Evolutionary conservation across 1,139 yeast genomes (phyloP).

Genomic region (Lodderomyces parapsilosis): DNA sequence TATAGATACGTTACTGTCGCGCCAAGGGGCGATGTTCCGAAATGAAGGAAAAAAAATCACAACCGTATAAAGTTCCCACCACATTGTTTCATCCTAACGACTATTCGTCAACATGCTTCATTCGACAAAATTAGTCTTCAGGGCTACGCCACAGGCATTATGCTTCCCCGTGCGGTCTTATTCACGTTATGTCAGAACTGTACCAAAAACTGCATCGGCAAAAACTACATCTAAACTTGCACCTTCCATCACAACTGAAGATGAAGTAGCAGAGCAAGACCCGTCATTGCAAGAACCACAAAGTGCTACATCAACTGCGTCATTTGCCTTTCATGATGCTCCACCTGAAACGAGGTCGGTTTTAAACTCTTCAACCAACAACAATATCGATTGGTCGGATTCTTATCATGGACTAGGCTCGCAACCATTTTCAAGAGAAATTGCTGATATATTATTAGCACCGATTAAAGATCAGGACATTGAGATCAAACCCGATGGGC

Average conservation of each 20-base stretch:
- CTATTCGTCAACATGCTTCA: slow-evolving; percentile 4
- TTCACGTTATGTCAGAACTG: slow-evolving; percentile 6
- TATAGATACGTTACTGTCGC: no score
- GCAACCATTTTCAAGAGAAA: slow-evolving; percentile 63
- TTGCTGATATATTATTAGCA: slow-evolving; percentile 58
- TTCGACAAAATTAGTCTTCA: slow-evolving; percentile 1
- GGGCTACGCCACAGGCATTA: slow-evolving; percentile 2
- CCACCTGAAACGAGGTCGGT: slow-evolving; percentile 9
- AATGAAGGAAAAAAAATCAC: background rate
- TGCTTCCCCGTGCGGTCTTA: slow-evolving; percentile 3
- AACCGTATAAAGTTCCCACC: background rate
- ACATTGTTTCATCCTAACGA: background rate
- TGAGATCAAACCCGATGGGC: slow-evolving; percentile 94
- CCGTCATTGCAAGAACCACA: background rate
- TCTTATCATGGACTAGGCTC: slow-evolving; percentile 83
- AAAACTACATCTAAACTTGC: slow-evolving; percentile 4
- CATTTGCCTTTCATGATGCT: slow-evolving; percentile 20
- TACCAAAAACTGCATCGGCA: slow-evolving; percentile 6
- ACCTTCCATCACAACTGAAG: slow-evolving; percentile 4
- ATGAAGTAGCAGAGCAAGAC: slow-evolving; percentile 2
- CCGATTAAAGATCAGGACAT: slow-evolving; percentile 68
- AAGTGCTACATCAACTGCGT: background rate
- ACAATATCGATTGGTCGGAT: slow-evolving; percentile 59
- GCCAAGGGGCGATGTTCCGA: background rate
- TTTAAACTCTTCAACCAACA: background rate